Conservation (phyloP, 1,139 yeast species). For the Debaryomycetaceae sp. region DNA sequence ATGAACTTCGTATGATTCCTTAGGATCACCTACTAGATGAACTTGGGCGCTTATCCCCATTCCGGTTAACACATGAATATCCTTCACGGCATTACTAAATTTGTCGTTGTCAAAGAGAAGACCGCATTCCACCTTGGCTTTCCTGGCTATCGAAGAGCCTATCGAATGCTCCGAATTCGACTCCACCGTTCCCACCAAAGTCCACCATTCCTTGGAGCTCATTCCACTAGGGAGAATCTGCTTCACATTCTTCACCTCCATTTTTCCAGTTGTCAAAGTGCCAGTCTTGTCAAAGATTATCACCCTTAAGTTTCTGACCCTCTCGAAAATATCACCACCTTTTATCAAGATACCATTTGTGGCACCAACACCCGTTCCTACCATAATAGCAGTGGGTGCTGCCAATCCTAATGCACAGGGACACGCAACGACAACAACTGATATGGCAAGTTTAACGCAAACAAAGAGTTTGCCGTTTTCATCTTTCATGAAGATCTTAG, state of each 20-base stretch:
- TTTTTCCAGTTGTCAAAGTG: conserved; percentile 81
- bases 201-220: conserved; percentile 46
- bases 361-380: conserved; percentile 97
- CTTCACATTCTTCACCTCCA: conserved; percentile 48
- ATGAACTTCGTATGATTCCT: conserved; percentile 27
- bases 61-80: conserved; percentile 61
- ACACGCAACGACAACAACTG: conserved; percentile 95
- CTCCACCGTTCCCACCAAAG: conserved; percentile 62
- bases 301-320: conserved; percentile 59
- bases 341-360: conserved; percentile 83
- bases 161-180: conserved; percentile 82
- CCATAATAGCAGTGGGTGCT: conserved; percentile 98
- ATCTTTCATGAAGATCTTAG: conserved; percentile 52
- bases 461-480: conserved; percentile 60
- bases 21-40: conserved; percentile 10
- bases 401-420: conserved; percentile 97
- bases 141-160: conserved; percentile 60
- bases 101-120: conserved; percentile 32
- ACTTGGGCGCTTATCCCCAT: conserved; percentile 62
- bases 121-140: conserved; percentile 24
- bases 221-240: conserved; percentile 9
- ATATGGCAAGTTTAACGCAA: conserved; percentile 79
- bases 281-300: conserved; percentile 95
- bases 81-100: conserved; percentile 25
- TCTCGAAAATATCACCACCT: conserved; percentile 88